These are phyloP conservation scores for Stereum hirsutum DNA, from an alignment of 1,284 basidiomycete genomes.

Conservation along the genomic window DNA sequence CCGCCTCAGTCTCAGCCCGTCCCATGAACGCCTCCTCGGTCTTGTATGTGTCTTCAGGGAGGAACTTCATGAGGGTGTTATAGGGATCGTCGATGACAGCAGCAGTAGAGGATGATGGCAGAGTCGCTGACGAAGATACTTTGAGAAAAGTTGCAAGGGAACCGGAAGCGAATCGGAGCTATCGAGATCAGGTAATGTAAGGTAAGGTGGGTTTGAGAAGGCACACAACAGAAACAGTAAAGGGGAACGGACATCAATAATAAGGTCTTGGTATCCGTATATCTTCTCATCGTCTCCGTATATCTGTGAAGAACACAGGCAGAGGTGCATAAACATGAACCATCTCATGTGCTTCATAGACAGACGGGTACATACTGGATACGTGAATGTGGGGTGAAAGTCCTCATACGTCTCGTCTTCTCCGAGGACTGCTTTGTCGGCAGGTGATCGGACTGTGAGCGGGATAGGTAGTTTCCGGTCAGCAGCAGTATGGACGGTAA, in stretches of 20 bases:
- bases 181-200: constrained; percentile 4
- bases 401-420: constrained; percentile 51
- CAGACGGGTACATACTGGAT: constrained; percentile 50
- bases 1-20: constrained; percentile 67
- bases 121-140: constrained; percentile 59
- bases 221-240: constrained; percentile 5
- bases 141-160: constrained; percentile 72
- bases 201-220: neutral
- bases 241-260: constrained; percentile 61
- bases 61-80: constrained; percentile 67
- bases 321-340: no score
- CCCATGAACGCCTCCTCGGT: constrained; percentile 56
- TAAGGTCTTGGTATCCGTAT: constrained; percentile 84
- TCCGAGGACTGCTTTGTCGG: constrained; percentile 53
- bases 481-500: constrained; percentile 1
- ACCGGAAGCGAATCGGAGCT: constrained; percentile 84
- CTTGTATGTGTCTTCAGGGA: constrained; percentile 64
- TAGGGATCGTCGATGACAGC: constrained; percentile 92
- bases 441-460: constrained; percentile 45
- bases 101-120: constrained; percentile 64
- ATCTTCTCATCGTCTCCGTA: constrained; percentile 96
- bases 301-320: constrained; percentile 39
- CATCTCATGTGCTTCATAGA: neutral
- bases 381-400: constrained; percentile 83
- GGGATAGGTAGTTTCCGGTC: constrained; percentile 5